Evolutionary conservation across 2,329 filamentous ascomycete species (phyloP).

Genomic region (Fusarium verticillioides): DNA sequence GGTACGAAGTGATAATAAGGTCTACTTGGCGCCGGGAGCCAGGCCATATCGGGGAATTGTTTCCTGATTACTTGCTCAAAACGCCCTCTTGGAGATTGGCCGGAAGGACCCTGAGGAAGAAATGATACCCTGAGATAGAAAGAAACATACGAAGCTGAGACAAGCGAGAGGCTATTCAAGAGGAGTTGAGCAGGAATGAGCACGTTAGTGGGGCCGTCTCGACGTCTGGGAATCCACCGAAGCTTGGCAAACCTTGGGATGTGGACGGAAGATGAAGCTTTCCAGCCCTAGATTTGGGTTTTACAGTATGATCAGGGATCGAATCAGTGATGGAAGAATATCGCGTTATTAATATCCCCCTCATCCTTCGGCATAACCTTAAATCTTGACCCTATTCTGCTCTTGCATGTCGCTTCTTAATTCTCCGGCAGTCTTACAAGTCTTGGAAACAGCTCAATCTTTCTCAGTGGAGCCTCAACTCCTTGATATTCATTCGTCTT

Average conservation of each 20-base stretch:
- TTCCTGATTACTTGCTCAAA: slow-evolving; percentile 41
- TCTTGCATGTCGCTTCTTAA: slow-evolving; percentile 9
- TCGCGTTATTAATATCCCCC: slow-evolving; percentile 19
- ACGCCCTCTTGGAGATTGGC: slow-evolving; percentile 13
- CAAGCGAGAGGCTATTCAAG: background rate
- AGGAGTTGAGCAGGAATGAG: slow-evolving; percentile 52
- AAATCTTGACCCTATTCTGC: background rate
- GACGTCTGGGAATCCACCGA: background rate
- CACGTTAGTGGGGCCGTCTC: slow-evolving; percentile 31
- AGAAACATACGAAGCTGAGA: background rate
- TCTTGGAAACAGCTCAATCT: slow-evolving; percentile 40
- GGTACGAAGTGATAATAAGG: slow-evolving; percentile 7
- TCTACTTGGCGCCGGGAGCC: slow-evolving; percentile 33
- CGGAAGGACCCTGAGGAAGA: slow-evolving; percentile 18
- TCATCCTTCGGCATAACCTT: slow-evolving; percentile 10
- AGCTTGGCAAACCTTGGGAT: slow-evolving; percentile 15
- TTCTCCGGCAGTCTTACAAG: slow-evolving; percentile 21
- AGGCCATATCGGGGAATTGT: slow-evolving; percentile 36
- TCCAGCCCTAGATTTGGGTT: background rate
- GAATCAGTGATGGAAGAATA: slow-evolving; percentile 5
- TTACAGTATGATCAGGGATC: background rate
- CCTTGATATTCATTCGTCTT: slow-evolving; percentile 18
- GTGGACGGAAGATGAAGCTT: slow-evolving; percentile 13
- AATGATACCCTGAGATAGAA: slow-evolving; percentile 1
- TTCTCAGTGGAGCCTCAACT: slow-evolving; percentile 33